Evolutionary conservation across 768 basidiomycete species (phyloP).

Genomic region (Lactarius sanguifluus): DNA sequence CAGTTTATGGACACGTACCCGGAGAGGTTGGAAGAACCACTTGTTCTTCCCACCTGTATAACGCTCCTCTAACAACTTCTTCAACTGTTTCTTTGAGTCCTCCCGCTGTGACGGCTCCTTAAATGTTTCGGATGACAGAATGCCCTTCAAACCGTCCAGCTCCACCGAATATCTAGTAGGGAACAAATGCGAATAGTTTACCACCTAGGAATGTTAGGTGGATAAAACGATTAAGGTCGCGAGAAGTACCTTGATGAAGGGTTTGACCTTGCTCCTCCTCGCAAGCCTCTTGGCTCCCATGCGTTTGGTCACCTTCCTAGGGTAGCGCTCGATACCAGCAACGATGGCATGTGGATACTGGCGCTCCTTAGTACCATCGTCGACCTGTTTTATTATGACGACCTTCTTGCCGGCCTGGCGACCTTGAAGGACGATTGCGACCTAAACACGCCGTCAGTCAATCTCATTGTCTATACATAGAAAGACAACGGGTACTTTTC

Average conservation of each 20-base stretch:
- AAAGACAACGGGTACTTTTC: conserved; percentile 61
- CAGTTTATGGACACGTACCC: conserved; percentile 48
- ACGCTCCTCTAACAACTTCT: conserved; percentile 95
- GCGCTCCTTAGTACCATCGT: conserved; percentile 95
- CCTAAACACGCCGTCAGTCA: conserved; percentile 44
- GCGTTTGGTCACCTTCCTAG: conserved; percentile 92
- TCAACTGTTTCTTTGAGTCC: conserved; percentile 92
- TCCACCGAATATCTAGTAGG: conserved; percentile 98
- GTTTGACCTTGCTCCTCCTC: conserved; percentile 95
- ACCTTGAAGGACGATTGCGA: conserved; percentile 96
- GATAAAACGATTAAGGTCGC: background rate
- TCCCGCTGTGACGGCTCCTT: conserved; percentile 96
- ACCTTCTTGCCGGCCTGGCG: conserved; percentile 99
- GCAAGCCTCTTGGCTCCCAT: conserved; percentile 97
- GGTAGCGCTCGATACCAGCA: conserved; percentile 97
- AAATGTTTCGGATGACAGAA: conserved; percentile 85
- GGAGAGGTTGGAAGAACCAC: conserved; percentile 93
- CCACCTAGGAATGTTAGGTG: conserved; percentile 48
- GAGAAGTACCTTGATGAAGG: conserved; percentile 90
- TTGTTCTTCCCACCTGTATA: conserved; percentile 94
- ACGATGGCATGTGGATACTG: conserved; percentile 98
- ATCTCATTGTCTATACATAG: background rate
- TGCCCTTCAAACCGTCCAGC: conserved; percentile 90
- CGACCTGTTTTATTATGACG: conserved; percentile 95
- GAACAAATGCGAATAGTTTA: conserved; percentile 99